These are phyloP conservation scores for Raddia guianensis DNA, from an alignment of 176 grass and related monocot species.

Conservation along the genomic window DNA sequence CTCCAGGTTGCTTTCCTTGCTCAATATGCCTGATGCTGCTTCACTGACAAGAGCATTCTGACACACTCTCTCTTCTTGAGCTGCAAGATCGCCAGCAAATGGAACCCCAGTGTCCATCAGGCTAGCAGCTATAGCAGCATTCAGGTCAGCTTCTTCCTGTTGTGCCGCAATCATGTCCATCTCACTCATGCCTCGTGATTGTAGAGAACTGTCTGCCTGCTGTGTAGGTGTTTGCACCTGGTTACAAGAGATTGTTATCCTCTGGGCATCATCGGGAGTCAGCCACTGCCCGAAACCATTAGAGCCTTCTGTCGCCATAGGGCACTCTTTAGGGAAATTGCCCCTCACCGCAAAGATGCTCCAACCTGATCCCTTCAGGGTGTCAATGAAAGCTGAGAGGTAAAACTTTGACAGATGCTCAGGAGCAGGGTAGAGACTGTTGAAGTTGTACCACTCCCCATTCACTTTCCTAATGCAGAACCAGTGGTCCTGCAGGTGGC, in stretches of 20 bases:
- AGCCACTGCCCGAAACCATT: slow-evolving; percentile 91
- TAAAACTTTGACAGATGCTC: slow-evolving; percentile 97
- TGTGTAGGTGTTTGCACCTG: slow-evolving; percentile 48
- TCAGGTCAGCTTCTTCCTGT: slow-evolving; percentile 84
- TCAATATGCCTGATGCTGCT: slow-evolving; percentile 22
- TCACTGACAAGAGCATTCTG: slow-evolving; percentile 2
- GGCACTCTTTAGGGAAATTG: slow-evolving; percentile 89
- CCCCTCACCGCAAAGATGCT: slow-evolving; percentile 88
- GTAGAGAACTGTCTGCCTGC: slow-evolving; percentile 16
- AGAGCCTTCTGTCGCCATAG: slow-evolving; percentile 63
- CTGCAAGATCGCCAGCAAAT: slow-evolving; percentile 17
- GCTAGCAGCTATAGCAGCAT: slow-evolving; percentile 92
- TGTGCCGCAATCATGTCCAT: slow-evolving; percentile 65
- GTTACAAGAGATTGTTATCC: slow-evolving; percentile 74
- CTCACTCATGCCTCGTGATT: slow-evolving; percentile 50
- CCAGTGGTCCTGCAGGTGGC: slow-evolving; percentile 93
- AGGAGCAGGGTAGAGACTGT: slow-evolving; percentile 93
- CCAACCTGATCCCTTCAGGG: slow-evolving; percentile 93
- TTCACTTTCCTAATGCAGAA: slow-evolving; percentile 98
- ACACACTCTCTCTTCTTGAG: slow-evolving; percentile 24
- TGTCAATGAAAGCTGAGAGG: slow-evolving; percentile 80
- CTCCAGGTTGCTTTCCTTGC: slow-evolving; percentile 29
- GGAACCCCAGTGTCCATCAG: slow-evolving; percentile 56
- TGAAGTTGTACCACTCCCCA: slow-evolving; percentile 95
- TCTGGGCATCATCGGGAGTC: slow-evolving; percentile 75